Conservation (phyloP, 1,284 basidiomycete genomes). For the Macrocystidia cucumis region DNA sequence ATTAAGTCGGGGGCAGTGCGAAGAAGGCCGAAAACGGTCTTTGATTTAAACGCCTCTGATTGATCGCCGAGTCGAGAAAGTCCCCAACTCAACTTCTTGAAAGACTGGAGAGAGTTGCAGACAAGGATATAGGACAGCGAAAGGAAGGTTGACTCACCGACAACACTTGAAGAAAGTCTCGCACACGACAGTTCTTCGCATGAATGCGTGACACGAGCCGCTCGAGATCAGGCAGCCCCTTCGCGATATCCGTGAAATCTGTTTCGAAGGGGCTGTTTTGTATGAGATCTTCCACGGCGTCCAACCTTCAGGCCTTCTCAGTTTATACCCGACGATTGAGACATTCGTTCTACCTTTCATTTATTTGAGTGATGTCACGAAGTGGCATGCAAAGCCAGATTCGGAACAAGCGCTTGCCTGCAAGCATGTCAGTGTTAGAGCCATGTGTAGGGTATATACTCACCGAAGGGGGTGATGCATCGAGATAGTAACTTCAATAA, state of each 20-base stretch:
- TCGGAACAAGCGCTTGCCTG: conserved; percentile 87
- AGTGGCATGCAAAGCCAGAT: conserved; percentile 93
- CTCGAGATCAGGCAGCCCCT: conserved; percentile 87
- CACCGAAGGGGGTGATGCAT: conserved; percentile 87
- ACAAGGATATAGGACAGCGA: not conserved
- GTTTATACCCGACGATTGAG: too few species aligned
- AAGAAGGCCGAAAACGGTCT: conserved; percentile 67
- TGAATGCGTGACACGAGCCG: conserved; percentile 91
- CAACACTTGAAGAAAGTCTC: conserved; percentile 81
- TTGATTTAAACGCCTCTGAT: conserved; percentile 70
- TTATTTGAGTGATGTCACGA: conserved; percentile 75
- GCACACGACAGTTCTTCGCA: conserved; percentile 81
- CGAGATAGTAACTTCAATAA: conserved; percentile 77
- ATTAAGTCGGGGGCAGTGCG: conserved; percentile 76
- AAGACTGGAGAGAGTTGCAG: conserved; percentile 43
- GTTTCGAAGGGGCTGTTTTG: conserved; percentile 68
- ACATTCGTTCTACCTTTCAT: conserved; percentile 73
- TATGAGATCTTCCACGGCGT: conserved; percentile 89
- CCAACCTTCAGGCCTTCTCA: conserved; percentile 56
- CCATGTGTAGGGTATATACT: conserved; percentile 17
- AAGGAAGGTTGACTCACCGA: conserved; percentile 36
- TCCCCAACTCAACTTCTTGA: conserved; percentile 65
- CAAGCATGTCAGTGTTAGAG: conserved; percentile 1
- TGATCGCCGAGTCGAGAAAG: conserved; percentile 56
- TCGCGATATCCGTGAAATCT: conserved; percentile 68